Evolutionary conservation across 2,329 filamentous ascomycete species (phyloP).

Genomic region (Alternaria consortialis): DNA sequence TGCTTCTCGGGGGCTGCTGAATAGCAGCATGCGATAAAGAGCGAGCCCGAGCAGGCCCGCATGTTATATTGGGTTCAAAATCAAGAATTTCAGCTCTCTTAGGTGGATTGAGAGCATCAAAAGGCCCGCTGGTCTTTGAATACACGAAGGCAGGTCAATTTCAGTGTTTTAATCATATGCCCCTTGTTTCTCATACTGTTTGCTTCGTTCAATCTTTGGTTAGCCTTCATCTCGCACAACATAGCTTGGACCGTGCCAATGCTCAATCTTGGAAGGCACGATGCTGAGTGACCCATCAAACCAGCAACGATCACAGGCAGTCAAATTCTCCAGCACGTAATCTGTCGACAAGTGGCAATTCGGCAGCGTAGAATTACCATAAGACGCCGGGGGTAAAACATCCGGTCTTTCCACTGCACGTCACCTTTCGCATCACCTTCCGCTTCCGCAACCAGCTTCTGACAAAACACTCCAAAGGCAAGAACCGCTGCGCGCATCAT

Average conservation of each 20-base stretch:
- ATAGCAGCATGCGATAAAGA: not conserved
- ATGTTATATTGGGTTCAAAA: not conserved
- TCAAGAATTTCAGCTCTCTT: not conserved
- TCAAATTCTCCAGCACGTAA: no score
- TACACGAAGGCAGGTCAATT: not conserved
- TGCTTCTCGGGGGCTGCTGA: not conserved
- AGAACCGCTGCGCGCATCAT: not conserved
- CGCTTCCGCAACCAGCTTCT: not conserved
- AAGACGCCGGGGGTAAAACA: not conserved
- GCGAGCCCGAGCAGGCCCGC: not conserved
- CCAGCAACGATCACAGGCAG: no score
- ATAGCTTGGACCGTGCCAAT: not conserved
- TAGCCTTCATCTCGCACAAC: not conserved
- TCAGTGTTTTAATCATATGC: not conserved
- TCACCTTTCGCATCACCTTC: not conserved
- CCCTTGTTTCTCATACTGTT: not conserved
- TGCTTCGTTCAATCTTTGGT: not conserved
- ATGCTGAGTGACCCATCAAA: not conserved
- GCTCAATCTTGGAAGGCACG: not conserved
- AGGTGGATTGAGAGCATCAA: not conserved
- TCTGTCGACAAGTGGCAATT: no score
- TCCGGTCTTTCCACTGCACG: not conserved
- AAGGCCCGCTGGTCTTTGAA: not conserved
- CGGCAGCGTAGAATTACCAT: no score
- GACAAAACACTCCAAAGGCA: not conserved